Conservation (phyloP, 345 rosid genomes). For the Eucalyptus cladocalyx region DNA sequence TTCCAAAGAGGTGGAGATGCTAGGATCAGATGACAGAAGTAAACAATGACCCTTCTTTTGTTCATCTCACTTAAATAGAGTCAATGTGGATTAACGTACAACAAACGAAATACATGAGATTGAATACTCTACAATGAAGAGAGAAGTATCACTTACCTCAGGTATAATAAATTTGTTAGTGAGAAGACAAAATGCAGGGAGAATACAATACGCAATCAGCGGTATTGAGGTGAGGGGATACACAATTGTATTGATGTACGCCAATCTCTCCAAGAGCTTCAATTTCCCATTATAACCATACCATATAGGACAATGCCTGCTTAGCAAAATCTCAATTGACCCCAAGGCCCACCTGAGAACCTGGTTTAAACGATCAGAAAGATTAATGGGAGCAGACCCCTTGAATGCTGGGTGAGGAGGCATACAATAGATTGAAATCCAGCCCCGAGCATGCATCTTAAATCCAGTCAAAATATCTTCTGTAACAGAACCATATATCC, state of each 20-base stretch:
- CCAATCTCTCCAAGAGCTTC: slow-evolving; percentile 81
- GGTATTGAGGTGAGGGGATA: no score
- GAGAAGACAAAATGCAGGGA: no score
- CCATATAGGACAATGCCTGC: slow-evolving; percentile 99
- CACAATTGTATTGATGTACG: slow-evolving; percentile 91
- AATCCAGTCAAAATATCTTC: slow-evolving; percentile 99
- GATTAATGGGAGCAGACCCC: slow-evolving; percentile 99
- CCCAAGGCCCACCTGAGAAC: slow-evolving; percentile 99
- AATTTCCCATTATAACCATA: slow-evolving; percentile 84
- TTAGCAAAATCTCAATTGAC: slow-evolving; percentile 87
- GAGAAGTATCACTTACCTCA: no score
- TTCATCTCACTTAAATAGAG: no score
- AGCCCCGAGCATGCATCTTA: slow-evolving; percentile 99
- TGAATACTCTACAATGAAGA: no score
- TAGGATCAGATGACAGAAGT: no score
- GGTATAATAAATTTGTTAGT: no score
- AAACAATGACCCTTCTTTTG: no score
- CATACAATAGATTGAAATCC: slow-evolving; percentile 97
- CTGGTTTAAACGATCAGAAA: slow-evolving; percentile 97
- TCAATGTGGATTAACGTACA: no score
- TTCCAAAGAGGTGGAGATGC: no score
- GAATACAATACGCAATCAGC: no score
- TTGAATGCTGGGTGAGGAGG: slow-evolving; percentile 99
- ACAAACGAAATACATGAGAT: no score
- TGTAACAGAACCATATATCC: slow-evolving; percentile 99